These are phyloP conservation scores for Suzukiozyma palmioleophila DNA, from an alignment of 1,139 yeast genomes.

Conservation along the genomic window DNA sequence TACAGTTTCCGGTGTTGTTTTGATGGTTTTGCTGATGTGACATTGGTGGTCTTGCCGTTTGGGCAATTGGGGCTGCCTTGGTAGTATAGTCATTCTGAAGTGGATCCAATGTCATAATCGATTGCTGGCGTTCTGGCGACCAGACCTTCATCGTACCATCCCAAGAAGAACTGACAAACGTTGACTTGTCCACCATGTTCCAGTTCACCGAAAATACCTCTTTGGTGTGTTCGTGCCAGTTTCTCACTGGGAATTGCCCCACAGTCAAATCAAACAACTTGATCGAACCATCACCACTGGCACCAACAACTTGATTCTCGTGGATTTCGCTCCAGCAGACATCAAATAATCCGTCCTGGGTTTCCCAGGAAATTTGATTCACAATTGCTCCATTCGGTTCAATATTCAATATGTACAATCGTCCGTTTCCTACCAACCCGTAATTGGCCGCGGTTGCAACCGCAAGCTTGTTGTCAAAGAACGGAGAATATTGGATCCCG, in stretches of 20 bases:
- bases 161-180: slow-evolving; percentile 82
- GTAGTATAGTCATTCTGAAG: slow-evolving; percentile 24
- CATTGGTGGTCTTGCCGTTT: slow-evolving; percentile 27
- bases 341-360: slow-evolving; percentile 91
- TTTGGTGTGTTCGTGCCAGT: slow-evolving; percentile 71
- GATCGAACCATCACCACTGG: slow-evolving; percentile 88
- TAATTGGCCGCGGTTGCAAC: slow-evolving; percentile 90
- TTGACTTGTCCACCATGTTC: slow-evolving; percentile 74
- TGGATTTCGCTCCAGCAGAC: slow-evolving; percentile 87
- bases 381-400: slow-evolving; percentile 58
- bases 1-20: slow-evolving; percentile 44
- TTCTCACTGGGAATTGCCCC: slow-evolving; percentile 67
- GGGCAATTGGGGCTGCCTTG: slow-evolving; percentile 18
- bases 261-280: slow-evolving; percentile 75
- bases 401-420: slow-evolving; percentile 65
- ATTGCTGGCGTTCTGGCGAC: slow-evolving; percentile 57
- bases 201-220: slow-evolving; percentile 89
- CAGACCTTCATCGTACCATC: slow-evolving; percentile 81
- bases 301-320: slow-evolving; percentile 78
- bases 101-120: slow-evolving; percentile 55
- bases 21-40: slow-evolving; percentile 30
- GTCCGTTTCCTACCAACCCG: slow-evolving; percentile 93
- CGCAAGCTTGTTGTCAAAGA: slow-evolving; percentile 81
- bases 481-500: slow-evolving; percentile 87
- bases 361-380: slow-evolving; percentile 64